Base-by-base conservation (phyloP, 1,284 basidiomycete genomes). In the Cryptococcus maquisensis region DNA sequence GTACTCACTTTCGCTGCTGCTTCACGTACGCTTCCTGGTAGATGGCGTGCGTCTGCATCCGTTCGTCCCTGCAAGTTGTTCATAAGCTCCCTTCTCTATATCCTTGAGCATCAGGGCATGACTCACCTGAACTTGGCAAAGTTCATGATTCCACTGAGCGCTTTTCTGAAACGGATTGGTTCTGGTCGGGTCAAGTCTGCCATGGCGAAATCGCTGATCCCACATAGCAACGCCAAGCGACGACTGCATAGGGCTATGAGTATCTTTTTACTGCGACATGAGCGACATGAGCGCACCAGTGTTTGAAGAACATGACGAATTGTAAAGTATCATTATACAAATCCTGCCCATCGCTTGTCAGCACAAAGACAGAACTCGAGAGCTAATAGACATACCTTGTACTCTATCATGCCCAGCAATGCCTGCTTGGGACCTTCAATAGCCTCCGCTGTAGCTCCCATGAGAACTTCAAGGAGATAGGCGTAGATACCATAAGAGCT, bases 91-190 rank as follows among this genome's bases (percentile, higher is more conserved):
- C 18, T 42, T 38, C 12, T 32, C 37, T 13, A 7, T 28, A 28
- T n/a, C 26, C 23, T 48, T 20, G n/a, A 13, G 12, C 36, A 26
- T 35, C 32, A 47, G 7, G 21, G n/a, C 16, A 43, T 39, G 28
- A 60, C 69, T 36, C 51, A 64, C 26, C 84, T 85, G 72, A 94
- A 95, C 74, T 90, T 90, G 70, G 90, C 83, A 73, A 93, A 91
- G 76, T 96, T 96, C 79, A 94, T 86, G 59, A 96, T 86, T 0
- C 87, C 91, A 39, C 88, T 90, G 55, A 96, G 80, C 42, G 88
- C 80, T 47, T 81, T 79, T 15, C 85, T 79, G 0, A 90, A 87
- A 23, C 90, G 83, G 35, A 83, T 80, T 20, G 83, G 77, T 24
- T 88, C 86, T 1, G 91, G 91, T 45, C 80, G 80, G 47, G 81